These are phyloP conservation scores for Thelonectria rubi DNA, from an alignment of 2,329 filamentous ascomycete genomes.

Conservation along the genomic window DNA sequence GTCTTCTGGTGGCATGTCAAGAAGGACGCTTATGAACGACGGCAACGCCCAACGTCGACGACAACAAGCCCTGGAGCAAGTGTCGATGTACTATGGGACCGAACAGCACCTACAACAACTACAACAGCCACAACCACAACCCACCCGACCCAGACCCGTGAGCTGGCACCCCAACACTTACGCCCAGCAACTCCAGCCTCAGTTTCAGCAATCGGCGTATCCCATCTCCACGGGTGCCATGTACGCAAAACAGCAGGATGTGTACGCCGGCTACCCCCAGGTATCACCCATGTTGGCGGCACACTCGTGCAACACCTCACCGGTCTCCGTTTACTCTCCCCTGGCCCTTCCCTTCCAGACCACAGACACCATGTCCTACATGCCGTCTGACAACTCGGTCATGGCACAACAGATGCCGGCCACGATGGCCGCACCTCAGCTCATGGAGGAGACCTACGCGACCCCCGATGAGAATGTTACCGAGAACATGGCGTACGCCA, in stretches of 20 bases:
- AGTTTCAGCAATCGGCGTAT: constrained; percentile 51
- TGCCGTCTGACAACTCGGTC: constrained; percentile 52
- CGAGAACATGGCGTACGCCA: constrained; percentile 25
- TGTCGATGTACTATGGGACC: constrained; percentile 41
- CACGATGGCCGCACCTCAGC: constrained; percentile 32
- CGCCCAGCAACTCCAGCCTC: constrained; percentile 50
- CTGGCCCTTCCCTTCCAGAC: constrained; percentile 57
- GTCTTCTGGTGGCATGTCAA: constrained; percentile 56
- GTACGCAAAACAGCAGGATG: constrained; percentile 53
- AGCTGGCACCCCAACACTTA: constrained; percentile 80
- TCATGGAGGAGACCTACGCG: constrained; percentile 46
- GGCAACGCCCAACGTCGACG: constrained; percentile 55
- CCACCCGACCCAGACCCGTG: constrained; percentile 63
- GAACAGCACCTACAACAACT: constrained; percentile 17
- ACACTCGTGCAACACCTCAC: constrained; percentile 68
- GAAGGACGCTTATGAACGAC: constrained; percentile 66
- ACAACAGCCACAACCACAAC: constrained; percentile 28
- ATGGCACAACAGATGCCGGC: constrained; percentile 44
- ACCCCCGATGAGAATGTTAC: constrained; percentile 29
- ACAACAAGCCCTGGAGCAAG: constrained; percentile 58
- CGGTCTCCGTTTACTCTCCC: constrained; percentile 63
- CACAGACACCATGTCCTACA: constrained; percentile 51
- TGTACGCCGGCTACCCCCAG: constrained; percentile 53
- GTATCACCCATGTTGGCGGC: constrained; percentile 62
- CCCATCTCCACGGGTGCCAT: constrained; percentile 50